phyloP scores from a whole-genome alignment of 192 early-diverging fungal genomes.

The Umbelopsis vinacea region DNA sequence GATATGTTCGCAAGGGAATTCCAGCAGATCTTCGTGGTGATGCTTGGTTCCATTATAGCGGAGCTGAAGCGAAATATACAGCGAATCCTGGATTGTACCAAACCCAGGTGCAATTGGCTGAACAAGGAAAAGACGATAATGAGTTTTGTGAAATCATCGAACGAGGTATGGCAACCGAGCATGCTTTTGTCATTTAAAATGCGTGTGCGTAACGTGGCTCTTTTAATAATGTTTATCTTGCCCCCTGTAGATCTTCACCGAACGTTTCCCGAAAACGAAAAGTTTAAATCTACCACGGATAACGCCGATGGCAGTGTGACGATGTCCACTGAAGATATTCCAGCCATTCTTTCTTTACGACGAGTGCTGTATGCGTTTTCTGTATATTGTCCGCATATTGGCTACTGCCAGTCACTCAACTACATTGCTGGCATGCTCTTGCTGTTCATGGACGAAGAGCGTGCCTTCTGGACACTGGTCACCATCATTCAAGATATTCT shows the following conservation, averaged over 20 bases:
- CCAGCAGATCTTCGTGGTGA: slow-evolving; percentile 68
- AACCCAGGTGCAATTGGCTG: slow-evolving; percentile 47
- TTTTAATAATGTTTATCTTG: too few relatives aligned
- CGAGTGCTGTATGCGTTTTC: slow-evolving; percentile 75
- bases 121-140: slow-evolving; percentile 52
- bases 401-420: slow-evolving; percentile 86
- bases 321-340: slow-evolving; percentile 46
- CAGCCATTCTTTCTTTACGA: slow-evolving; percentile 62
- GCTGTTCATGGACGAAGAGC: slow-evolving; percentile 72
- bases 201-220: neutral
- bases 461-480: slow-evolving; percentile 81
- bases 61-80: slow-evolving; percentile 61
- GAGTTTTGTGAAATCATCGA: slow-evolving; percentile 74
- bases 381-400: slow-evolving; percentile 70
- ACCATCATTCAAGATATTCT: slow-evolving; percentile 75
- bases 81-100: slow-evolving; percentile 62
- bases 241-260: slow-evolving; percentile 68
- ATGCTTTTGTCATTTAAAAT: neutral
- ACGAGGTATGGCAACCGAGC: slow-evolving; percentile 48
- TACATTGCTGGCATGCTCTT: slow-evolving; percentile 76
- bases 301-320: slow-evolving; percentile 26
- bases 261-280: slow-evolving; percentile 82
- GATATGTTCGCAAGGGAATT: slow-evolving; percentile 80
- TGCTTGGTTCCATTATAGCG: slow-evolving; percentile 76
- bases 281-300: slow-evolving; percentile 62